Base-by-base conservation (phyloP, 208 protist species). In the Acanthamoeba lenticulata region DNA sequence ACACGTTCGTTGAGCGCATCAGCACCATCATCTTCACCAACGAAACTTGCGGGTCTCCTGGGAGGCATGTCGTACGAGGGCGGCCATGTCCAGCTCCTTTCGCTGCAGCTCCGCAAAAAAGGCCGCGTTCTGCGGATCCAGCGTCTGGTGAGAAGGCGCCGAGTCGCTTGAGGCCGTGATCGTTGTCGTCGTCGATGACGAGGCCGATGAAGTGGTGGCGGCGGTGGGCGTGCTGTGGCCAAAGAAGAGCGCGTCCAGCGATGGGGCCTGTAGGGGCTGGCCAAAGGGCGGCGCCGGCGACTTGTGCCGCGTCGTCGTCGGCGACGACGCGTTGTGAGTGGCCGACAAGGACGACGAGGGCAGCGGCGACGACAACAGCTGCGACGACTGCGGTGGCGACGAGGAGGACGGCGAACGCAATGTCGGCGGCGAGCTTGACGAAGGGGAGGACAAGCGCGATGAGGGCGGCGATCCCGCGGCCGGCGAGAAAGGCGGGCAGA, bases 1-100 rank as follows among this genome's bases (percentile, higher is more conserved):
- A 27, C 49, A 27, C 17, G 19, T n/a, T n/a, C n/a, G n/a, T n/a
- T n/a, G n/a, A n/a, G n/a, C n/a, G n/a, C n/a, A n/a, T n/a, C n/a
- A n/a, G n/a, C n/a, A n/a, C n/a, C n/a, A n/a, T n/a, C n/a, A 57
- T 24, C 49, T 24, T 19, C 49, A 57, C 19, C 9, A 57, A 57
- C 49, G 57, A 52, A 52, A 5, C 15, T 67, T 7, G 57, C 15
- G 24, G 15, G 24, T 67, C 24, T 67, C 34, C 6, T 7, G 67
- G 19, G 67, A 34, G 36, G 67, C 5, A 44, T 0, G 77, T 57
- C 77, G n/a, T 57, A 86, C 77, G 44, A 86, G 77, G 1, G 38
- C 77, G 77, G 45, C 17, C 77, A 86, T 86, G 42, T 36, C 77
- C 13, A 19, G 77, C 44, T 86, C 77, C 45, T 86, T 86, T 6